These are phyloP conservation scores for Picochlorum sp. DNA, from an alignment of 139 green algal species.

Conservation along the genomic window DNA sequence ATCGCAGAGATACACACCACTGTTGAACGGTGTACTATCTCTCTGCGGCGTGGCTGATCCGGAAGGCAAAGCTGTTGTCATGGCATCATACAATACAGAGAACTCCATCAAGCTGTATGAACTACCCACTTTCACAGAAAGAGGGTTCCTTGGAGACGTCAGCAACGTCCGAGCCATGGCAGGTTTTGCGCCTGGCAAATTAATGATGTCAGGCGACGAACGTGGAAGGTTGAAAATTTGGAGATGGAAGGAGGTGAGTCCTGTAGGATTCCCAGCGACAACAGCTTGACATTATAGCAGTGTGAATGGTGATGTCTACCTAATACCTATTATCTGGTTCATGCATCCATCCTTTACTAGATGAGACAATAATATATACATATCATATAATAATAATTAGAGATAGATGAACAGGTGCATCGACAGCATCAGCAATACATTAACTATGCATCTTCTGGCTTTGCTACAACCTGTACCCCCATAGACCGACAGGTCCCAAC, in stretches of 20 bases:
- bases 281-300: too few relatives aligned
- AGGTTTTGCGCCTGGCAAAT: slow-evolving; percentile 10
- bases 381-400: too few relatives aligned
- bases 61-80: slow-evolving; percentile 28
- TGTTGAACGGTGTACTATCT: slow-evolving; percentile 27
- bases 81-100: slow-evolving; percentile 46
- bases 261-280: too few relatives aligned
- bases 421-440: not conserved
- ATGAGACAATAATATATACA: too few relatives aligned
- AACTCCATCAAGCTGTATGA: slow-evolving; percentile 42
- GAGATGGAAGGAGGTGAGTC: slow-evolving; percentile 48
- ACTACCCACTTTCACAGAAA: slow-evolving; percentile 45
- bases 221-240: slow-evolving; percentile 49
- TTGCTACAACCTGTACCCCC: slow-evolving; percentile 78
- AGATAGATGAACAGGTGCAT: not conserved
- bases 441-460: slow-evolving; percentile 17
- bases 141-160: slow-evolving; percentile 31
- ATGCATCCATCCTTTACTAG: too few relatives aligned
- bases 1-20: not conserved
- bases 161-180: slow-evolving; percentile 36
- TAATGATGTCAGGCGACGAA: slow-evolving; percentile 46
- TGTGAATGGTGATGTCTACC: too few relatives aligned
- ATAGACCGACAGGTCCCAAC: slow-evolving; percentile 77
- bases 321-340: too few relatives aligned
- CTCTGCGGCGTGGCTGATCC: slow-evolving; percentile 31